Base-by-base conservation (phyloP, 2,329 filamentous ascomycete species). In the Neurospora sp. region DNA sequence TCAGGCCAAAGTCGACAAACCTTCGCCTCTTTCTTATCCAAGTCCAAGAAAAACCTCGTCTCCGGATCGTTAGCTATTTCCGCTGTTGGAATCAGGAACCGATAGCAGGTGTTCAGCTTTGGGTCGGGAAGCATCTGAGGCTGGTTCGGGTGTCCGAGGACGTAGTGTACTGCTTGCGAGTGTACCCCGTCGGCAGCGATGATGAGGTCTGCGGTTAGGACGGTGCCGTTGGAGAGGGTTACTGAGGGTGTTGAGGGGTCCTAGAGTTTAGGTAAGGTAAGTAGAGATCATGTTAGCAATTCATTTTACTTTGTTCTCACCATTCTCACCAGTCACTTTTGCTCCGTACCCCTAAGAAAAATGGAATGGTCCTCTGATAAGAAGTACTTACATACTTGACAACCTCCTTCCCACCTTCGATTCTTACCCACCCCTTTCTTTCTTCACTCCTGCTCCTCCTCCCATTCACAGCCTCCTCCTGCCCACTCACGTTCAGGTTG, bases 151-250 rank as follows among this genome's bases (percentile, higher is more conserved):
- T 70, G 68, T 17, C 77, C 78, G 19, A 78, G 68, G 39, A 73
- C 70, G 11, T 28, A 43, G 7, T 75, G 74, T 39, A 74, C 73
- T 36, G 73, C 74, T 23, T 71, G 74, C 1, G 75, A 77, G 17
- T 81, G 77, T 13, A 82, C 77, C 2, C 80, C 80, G 74, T 81
- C 80, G 3, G 80, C 80, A 33, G 80, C 78, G 19, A 82, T 73
- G n/a, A 82, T 77, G 19, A 82, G 73, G 72, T 82, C 80, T 23
- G 75, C 80, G 1, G 74, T 74, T 38, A 77, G 69, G 11, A 71
- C 74, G 9, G 70, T 73, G 10, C 79, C 78, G 71, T 79, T 73
- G 38, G 76, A 75, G 6, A 82, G 73, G 1, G 73, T 75, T 2
- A 79, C 75, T 0, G 77, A 78, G 0, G 78, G 76, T 15, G 67